These are phyloP conservation scores for Apiospora rasikravindrae DNA, from an alignment of 2,329 filamentous ascomycete species.

Conservation along the genomic window DNA sequence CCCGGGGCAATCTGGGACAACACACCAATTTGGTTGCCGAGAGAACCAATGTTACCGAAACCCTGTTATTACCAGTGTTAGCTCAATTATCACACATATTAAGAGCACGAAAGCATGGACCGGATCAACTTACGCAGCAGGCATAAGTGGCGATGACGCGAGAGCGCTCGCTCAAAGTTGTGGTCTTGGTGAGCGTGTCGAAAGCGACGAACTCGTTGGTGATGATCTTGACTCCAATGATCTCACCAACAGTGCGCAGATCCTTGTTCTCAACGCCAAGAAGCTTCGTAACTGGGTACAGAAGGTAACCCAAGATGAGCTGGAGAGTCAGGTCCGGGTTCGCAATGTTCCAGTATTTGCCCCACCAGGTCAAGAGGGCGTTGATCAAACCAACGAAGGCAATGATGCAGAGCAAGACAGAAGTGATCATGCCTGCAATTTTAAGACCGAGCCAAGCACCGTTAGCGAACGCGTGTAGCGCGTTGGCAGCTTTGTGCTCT, in stretches of 20 bases:
- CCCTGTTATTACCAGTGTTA: constrained; percentile 44
- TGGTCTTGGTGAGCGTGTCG: constrained; percentile 58
- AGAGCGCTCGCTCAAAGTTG: constrained; percentile 69
- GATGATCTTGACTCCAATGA: constrained; percentile 87
- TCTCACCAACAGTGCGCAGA: constrained; percentile 73
- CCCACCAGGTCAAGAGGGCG: constrained; percentile 75
- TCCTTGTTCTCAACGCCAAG: constrained; percentile 70
- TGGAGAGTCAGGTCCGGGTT: constrained; percentile 63
- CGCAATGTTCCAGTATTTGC: constrained; percentile 69
- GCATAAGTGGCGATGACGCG: constrained; percentile 85
- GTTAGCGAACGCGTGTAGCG: constrained; percentile 76
- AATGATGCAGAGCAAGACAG: constrained; percentile 76
- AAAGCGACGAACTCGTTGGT: constrained; percentile 66
- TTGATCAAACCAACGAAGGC: constrained; percentile 71
- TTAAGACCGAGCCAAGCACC: constrained; percentile 78
- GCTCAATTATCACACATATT: not conserved
- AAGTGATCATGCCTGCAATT: constrained; percentile 75
- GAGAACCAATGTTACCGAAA: constrained; percentile 85
- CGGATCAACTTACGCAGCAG: constrained; percentile 60
- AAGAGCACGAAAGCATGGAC: not conserved
- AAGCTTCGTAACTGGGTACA: constrained; percentile 74
- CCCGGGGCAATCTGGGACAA: constrained; percentile 79
- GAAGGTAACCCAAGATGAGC: constrained; percentile 72
- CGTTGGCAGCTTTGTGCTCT: constrained; percentile 77
- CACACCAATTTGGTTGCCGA: constrained; percentile 90